phyloP scores from a whole-genome alignment of 768 basidiomycete species.

The Mycena leptocephala region DNA sequence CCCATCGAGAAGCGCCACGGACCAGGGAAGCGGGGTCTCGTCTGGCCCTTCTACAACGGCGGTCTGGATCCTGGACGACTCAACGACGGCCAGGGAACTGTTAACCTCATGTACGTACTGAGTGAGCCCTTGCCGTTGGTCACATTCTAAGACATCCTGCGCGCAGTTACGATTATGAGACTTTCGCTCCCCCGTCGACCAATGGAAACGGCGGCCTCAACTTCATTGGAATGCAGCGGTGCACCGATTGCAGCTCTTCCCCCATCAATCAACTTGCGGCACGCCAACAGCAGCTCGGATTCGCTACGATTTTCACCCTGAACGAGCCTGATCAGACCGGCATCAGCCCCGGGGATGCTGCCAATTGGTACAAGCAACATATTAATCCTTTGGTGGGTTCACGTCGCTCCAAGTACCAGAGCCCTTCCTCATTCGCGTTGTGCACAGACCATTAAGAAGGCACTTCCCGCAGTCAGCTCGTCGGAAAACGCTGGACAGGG shows the following conservation, averaged over 20 bases:
- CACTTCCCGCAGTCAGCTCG: slow-evolving; percentile 53
- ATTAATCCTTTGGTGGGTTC: slow-evolving; percentile 52
- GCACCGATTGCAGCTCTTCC: slow-evolving; percentile 51
- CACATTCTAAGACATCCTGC: background rate
- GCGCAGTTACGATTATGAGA: slow-evolving; percentile 55
- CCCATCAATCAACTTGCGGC: slow-evolving; percentile 48
- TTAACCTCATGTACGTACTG: background rate
- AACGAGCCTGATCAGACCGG: slow-evolving; percentile 52
- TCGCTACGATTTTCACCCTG: slow-evolving; percentile 36
- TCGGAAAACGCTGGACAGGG: slow-evolving; percentile 48
- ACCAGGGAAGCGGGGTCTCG: background rate
- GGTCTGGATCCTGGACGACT: background rate
- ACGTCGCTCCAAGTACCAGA: background rate
- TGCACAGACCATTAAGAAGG: slow-evolving; percentile 51
- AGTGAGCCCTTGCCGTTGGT: too few relatives aligned
- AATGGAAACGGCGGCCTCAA: slow-evolving; percentile 53
- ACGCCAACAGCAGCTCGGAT: slow-evolving; percentile 45
- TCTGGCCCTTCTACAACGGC: background rate
- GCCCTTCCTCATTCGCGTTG: background rate
- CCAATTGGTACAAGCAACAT: slow-evolving; percentile 52
- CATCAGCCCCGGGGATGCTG: slow-evolving; percentile 45
- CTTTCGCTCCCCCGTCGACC: slow-evolving; percentile 49
- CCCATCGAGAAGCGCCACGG: background rate
- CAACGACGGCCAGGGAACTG: background rate
- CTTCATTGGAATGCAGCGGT: slow-evolving; percentile 57